These are phyloP conservation scores for Metschnikowia proteae DNA, from an alignment of 805 yeast genomes.

Conservation along the genomic window DNA sequence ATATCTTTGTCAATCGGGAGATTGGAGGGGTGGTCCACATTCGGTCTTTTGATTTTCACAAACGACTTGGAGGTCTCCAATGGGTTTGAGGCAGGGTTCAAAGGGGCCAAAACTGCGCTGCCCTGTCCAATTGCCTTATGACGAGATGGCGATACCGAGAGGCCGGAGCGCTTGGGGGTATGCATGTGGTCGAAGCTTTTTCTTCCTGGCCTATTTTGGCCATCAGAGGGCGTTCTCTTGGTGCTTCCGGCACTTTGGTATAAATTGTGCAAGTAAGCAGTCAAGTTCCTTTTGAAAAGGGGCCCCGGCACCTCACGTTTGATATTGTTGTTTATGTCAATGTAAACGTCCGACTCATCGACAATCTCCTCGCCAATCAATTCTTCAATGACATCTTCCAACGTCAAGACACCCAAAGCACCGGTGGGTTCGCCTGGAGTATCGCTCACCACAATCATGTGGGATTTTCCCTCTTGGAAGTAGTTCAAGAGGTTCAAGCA, in stretches of 20 bases:
- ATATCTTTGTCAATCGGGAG: conserved; percentile 16
- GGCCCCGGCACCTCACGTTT: conserved; percentile 77
- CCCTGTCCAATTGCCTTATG: conserved; percentile 9
- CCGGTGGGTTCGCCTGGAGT: conserved; percentile 82
- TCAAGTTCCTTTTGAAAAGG: conserved; percentile 61
- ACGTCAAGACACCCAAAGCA: conserved; percentile 85
- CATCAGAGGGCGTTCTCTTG: conserved; percentile 42
- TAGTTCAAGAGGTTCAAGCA: conserved; percentile 91
- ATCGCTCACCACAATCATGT: conserved; percentile 90
- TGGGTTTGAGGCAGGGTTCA: conserved; percentile 67
- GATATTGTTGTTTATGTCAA: conserved; percentile 85
- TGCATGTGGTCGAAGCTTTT: neutral
- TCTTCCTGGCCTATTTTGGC: conserved; percentile 2
- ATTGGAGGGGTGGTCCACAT: conserved; percentile 4
- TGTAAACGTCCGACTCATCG: conserved; percentile 91
- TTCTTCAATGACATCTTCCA: conserved; percentile 98
- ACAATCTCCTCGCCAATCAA: conserved; percentile 96
- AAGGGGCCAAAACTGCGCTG: conserved; percentile 18
- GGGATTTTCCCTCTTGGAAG: conserved; percentile 97
- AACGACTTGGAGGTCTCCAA: conserved; percentile 59
- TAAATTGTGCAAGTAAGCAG: conserved; percentile 62
- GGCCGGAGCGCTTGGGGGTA: conserved; percentile 7
- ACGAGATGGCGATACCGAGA: conserved; percentile 14
- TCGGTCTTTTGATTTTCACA: conserved; percentile 65
- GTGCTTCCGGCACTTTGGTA: conserved; percentile 38